Evolutionary conservation across 2,329 filamentous ascomycete species (phyloP), one percentile per base, ranked within the genome.

Genomic region (Monosporascus sp.): DNA sequence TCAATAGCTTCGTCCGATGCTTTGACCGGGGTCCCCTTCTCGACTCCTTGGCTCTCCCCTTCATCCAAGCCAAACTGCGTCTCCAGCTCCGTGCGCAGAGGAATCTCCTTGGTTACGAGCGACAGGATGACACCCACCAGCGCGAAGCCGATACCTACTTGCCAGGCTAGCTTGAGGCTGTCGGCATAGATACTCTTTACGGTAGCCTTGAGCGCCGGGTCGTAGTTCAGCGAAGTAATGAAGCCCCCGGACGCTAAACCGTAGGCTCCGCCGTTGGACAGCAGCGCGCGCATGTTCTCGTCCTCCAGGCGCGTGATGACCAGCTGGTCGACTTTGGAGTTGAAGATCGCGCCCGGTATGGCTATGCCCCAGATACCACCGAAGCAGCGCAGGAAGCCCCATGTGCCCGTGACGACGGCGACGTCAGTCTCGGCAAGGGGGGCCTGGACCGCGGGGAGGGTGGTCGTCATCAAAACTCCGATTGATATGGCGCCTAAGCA

Each of bases 311-410:
- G 9, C 11, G 31, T 34, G 31, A 14, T 14, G 11, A 5, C 31
- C 4, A 34, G 31, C 31, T 34, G 4, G 31, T 34, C 31, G 31
- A 34, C 31, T 34, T 5, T 34, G 31, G 9, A 34, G 31, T 31
- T 34, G 55, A 73, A 73, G 37, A 72, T 64, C 2, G 63, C 59
- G 1, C 62, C 63, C 2, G 65, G 67, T 8, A 75, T 64, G 0
- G 68, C 64, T 2, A 74, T 65, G n/a, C 72, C 72, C 37, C 73
- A 63, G 17, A 70, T 66, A 22, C 65, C 60, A 1, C 73, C 73
- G n/a, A 74, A 66, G 27, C 61, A 65, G 8, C 72, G 62, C 51
- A 70, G 61, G 56, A 74, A 75, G 3, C 58, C 57, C 56, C 64
- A 68, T 54, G 70, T 68, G n/a, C 61, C 64, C 3, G 63, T 63